Evolutionary conservation across 2,329 filamentous ascomycete species (phyloP), one percentile per base, ranked within the genome.

Genomic region (Stemphylium lycopersici): DNA sequence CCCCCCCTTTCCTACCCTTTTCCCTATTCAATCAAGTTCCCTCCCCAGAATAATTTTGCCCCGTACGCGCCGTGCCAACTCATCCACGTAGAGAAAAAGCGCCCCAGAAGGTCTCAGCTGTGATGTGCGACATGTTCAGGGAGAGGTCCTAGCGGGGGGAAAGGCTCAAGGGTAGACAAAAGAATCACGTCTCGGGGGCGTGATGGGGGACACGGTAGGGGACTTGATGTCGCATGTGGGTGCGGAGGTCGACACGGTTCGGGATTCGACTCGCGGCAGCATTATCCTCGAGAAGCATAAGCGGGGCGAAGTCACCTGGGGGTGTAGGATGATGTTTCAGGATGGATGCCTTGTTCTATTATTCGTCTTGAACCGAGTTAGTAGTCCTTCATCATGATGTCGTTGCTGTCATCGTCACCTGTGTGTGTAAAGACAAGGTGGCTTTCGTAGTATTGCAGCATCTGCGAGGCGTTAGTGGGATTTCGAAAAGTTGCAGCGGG

Each of bases 381-480:
- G 38, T 49, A 38, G 29, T 32, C 48, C 24, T 48, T 53, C 52
- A 52, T 54, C 5, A 18, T n/a, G 15, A 33, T 15, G 33, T 51
- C 29, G 22, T 52, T 42, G 33, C 34, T 48, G n/a, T 64, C 57
- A 33, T 60, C 56, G 43, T 59, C 57, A 6, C 26, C 34, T 24
- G 59, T 54, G 7, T 60, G 39, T 29, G 61, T 64, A 56, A 71
- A 71, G 33, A 71, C 69, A 1, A 82, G 68, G 58, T 83, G 80
- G 43, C 73, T 76, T 61, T 82, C 80, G 63, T 82, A 83, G 62
- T 82, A 83, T 37, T 67, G 69, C 2, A 83, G 72, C 80, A 74
- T 74, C 68, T 72, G 33, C 11, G 5, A 3, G 2, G 13, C 2
- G 34, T 67, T 20, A 66, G 57, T n/a, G n/a, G n/a, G n/a, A n/a